These are phyloP conservation scores for Pharus latifolius DNA, from an alignment of 176 grass and related monocot species.

Conservation along the genomic window DNA sequence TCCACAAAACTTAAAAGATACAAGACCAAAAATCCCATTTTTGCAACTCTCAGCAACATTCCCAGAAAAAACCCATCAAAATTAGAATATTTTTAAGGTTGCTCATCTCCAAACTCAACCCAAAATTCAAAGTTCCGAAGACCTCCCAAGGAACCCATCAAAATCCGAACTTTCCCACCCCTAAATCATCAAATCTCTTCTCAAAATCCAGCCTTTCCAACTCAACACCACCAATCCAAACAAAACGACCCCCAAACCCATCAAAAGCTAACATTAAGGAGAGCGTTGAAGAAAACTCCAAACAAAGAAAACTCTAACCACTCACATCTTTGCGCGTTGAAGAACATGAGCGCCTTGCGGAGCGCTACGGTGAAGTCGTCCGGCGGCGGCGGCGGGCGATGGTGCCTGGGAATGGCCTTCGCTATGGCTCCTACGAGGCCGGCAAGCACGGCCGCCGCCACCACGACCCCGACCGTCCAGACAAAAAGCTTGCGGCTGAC, in stretches of 20 bases:
- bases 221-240: background rate
- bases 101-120: no score
- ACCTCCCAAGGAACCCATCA: background rate
- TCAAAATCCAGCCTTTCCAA: background rate
- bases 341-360: conserved; percentile 86
- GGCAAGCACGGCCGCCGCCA: conserved; percentile 46
- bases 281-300: no score
- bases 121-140: no score
- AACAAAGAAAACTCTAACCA: background rate
- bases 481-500: conserved; percentile 72
- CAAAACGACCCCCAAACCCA: background rate
- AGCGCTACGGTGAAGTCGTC: conserved; percentile 84
- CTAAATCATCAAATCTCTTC: background rate
- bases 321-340: conserved; percentile 95
- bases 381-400: conserved; percentile 39
- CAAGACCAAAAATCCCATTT: background rate
- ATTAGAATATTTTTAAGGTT: no score
- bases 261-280: background rate
- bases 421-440: conserved; percentile 61
- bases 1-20: background rate
- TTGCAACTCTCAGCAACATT: background rate
- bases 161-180: background rate
- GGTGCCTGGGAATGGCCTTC: conserved; percentile 54
- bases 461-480: conserved; percentile 50
- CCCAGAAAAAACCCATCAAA: no score